These are phyloP conservation scores for Ilyonectria sp. DNA, from an alignment of 2,329 filamentous ascomycete species.

Conservation along the genomic window DNA sequence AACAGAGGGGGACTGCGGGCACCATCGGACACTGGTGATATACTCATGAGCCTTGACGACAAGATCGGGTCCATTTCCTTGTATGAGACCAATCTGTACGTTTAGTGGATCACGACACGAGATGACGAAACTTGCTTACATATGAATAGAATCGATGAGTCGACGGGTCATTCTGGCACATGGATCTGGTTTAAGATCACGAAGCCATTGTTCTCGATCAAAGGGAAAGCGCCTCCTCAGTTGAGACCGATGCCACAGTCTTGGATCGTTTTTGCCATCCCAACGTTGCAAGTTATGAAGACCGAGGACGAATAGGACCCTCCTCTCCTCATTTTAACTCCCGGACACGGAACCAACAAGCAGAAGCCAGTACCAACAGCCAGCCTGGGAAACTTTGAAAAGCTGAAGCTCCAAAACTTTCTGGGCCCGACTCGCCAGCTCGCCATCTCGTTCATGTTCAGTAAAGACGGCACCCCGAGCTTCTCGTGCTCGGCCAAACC, in stretches of 20 bases:
- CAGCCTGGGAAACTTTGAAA: not conserved
- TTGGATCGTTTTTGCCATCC: slow-evolving; percentile 17
- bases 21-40: not conserved
- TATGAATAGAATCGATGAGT: slow-evolving; percentile 5
- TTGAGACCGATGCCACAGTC: slow-evolving; percentile 20
- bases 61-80: slow-evolving; percentile 13
- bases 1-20: not conserved
- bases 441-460: slow-evolving; percentile 17
- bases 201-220: slow-evolving; percentile 11
- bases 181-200: slow-evolving; percentile 29
- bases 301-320: slow-evolving; percentile 25
- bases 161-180: slow-evolving; percentile 7
- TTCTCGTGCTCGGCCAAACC: slow-evolving; percentile 24
- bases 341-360: not conserved
- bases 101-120: not conserved
- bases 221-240: slow-evolving; percentile 5
- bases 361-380: not conserved
- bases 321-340: not conserved
- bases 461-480: slow-evolving; percentile 20
- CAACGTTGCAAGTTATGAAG: slow-evolving; percentile 16
- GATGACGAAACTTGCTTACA: not conserved
- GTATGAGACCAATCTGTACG: slow-evolving; percentile 23
- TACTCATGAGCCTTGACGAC: slow-evolving; percentile 9
- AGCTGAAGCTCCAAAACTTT: not conserved
- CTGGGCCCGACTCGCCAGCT: not conserved